phyloP scores from a whole-genome alignment of 169 alveolate species.

The Eimeria maxima region DNA sequence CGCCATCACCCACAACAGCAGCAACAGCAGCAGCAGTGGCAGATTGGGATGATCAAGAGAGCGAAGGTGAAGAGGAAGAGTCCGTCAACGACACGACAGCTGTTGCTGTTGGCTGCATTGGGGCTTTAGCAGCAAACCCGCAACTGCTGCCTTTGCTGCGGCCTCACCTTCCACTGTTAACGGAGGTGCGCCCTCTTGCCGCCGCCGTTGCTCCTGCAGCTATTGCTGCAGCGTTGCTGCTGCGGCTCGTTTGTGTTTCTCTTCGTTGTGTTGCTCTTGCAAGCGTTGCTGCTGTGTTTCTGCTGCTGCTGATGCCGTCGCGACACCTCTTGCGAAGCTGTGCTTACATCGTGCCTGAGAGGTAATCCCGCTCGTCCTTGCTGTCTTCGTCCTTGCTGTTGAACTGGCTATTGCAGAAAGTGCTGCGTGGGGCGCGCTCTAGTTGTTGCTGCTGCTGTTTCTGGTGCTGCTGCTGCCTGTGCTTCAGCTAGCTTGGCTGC shows the following conservation, averaged over 20 bases:
- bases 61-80: slow-evolving; percentile 44
- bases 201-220: slow-evolving; percentile 14
- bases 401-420: not conserved
- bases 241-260: not conserved
- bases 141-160: slow-evolving; percentile 65
- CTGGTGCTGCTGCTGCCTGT: not conserved
- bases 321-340: not conserved
- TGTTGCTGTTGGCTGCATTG: slow-evolving; percentile 60
- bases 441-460: not conserved
- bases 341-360: not conserved
- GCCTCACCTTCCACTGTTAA: slow-evolving; percentile 33
- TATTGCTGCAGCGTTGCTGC: not conserved
- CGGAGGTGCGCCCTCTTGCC: slow-evolving; percentile 47
- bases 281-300: not conserved
- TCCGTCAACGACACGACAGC: slow-evolving; percentile 3
- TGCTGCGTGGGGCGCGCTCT: not conserved
- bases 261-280: not conserved
- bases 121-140: slow-evolving; percentile 47
- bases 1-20: not conserved
- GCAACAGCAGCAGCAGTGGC: slow-evolving; percentile 4
- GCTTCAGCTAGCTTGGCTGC: slow-evolving; percentile 51
- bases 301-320: not conserved
- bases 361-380: not conserved
- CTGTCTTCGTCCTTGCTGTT: not conserved
- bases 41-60: slow-evolving; percentile 29